Evolutionary conservation across 2,329 filamentous ascomycete species (phyloP).

Genomic region (Colletotrichum echinochloae): DNA sequence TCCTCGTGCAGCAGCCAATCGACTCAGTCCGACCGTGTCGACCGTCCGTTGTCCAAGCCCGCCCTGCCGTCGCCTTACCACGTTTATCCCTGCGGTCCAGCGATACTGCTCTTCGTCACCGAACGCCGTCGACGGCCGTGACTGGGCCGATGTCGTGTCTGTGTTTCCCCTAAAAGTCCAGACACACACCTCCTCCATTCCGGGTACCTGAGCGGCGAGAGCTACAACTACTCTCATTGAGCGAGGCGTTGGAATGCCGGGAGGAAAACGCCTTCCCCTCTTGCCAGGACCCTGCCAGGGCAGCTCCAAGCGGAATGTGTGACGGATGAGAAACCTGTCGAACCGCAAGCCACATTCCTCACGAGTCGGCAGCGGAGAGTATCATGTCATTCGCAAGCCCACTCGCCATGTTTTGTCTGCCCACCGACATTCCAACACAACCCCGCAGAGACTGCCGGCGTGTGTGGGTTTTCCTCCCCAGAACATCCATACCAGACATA

Average conservation of each 20-base stretch:
- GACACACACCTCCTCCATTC: background rate
- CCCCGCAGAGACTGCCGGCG: background rate
- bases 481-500: background rate
- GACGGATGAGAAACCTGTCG: background rate
- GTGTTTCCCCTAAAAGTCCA: background rate
- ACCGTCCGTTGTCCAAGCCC: background rate
- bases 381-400: background rate
- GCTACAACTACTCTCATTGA: too few relatives aligned
- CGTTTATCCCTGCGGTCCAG: slow-evolving; percentile 23
- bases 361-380: background rate
- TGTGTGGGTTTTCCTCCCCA: background rate
- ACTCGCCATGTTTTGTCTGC: background rate
- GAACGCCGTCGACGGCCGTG: background rate
- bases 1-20: slow-evolving; percentile 9
- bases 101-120: background rate
- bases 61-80: background rate
- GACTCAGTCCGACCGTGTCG: slow-evolving; percentile 10
- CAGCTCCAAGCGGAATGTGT: background rate
- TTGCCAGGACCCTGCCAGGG: too few relatives aligned
- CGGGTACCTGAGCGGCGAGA: background rate
- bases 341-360: background rate
- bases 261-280: background rate
- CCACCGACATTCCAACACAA: background rate
- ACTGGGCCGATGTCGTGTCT: background rate
- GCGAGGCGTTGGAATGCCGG: background rate